These are phyloP conservation scores for Candida insectorum DNA, from an alignment of 805 yeast genomes.

Conservation along the genomic window DNA sequence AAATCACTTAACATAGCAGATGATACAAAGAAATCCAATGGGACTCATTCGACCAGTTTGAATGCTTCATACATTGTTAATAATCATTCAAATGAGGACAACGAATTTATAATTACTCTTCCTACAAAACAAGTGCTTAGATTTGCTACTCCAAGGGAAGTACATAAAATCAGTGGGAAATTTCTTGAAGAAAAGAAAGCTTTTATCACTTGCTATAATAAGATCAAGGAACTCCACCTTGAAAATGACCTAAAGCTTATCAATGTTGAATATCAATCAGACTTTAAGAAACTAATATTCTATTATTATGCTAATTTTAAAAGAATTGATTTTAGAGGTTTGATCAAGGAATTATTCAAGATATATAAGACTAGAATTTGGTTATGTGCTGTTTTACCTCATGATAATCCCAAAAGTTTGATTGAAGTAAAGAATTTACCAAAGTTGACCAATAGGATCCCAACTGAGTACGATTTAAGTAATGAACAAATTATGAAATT, in stretches of 20 bases:
- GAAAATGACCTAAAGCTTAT: slow-evolving; percentile 39
- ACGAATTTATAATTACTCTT: slow-evolving; percentile 57
- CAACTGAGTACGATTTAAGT: slow-evolving; percentile 36
- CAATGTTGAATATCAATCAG: slow-evolving; percentile 44
- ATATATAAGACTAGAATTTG: slow-evolving; percentile 46
- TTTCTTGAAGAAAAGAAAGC: slow-evolving; percentile 72
- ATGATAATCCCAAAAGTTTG: slow-evolving; percentile 25
- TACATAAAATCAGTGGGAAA: slow-evolving; percentile 57
- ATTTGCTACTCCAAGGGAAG: slow-evolving; percentile 72
- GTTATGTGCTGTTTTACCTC: slow-evolving; percentile 46
- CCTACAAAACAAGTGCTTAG: slow-evolving; percentile 77
- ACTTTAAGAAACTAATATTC: slow-evolving; percentile 43
- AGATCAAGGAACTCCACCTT: slow-evolving; percentile 47
- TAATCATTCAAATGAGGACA: slow-evolving; percentile 48
- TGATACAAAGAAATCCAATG: slow-evolving; percentile 22
- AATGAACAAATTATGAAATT: slow-evolving; percentile 41
- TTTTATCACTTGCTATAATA: slow-evolving; percentile 55
- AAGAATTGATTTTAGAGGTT: slow-evolving; percentile 39
- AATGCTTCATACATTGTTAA: slow-evolving; percentile 36
- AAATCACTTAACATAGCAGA: slow-evolving; percentile 44
- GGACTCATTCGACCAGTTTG: slow-evolving; percentile 37
- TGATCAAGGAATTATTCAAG: slow-evolving; percentile 43
- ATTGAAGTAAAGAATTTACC: slow-evolving; percentile 8
- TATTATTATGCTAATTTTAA: slow-evolving; percentile 46
- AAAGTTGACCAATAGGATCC: slow-evolving; percentile 18